Evolutionary conservation across 2,329 filamentous ascomycete species (phyloP), one percentile per base, ranked within the genome.

Genomic region (Teratosphaeria zuluensis): DNA sequence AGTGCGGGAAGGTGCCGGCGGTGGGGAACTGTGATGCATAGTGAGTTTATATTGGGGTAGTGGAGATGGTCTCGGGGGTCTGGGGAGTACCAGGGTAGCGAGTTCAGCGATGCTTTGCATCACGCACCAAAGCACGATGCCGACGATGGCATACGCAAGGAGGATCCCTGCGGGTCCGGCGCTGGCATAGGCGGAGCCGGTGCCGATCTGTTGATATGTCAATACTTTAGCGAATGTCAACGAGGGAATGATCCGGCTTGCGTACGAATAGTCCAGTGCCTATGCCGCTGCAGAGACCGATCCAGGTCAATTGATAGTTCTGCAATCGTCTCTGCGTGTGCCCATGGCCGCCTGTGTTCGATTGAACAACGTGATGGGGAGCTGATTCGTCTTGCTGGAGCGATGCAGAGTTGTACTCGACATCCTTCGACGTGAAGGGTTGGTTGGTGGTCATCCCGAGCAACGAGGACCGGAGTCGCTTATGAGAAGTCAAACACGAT

Each of bases 111-210:
- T 68, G 6, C 69, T 67, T 11, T 72, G 66, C 0, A 77, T 71
- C 46, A 65, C 68, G 11, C 65, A 68, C 0, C 19, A 28, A 42
- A 71, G 70, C 3, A 69, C 63, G 4, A 74, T 46, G 14, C 75
- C 75, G 32, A 75, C 70, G 48, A 74, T 66, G 0, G 67, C 51
- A 57, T 77, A 77, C 16, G 69, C 73, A 6, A 77, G 60, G 4
- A 69, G 33, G 2, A 63, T 61, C 4, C 64, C 61, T 12, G 60
- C 55, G 51, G 67, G 67, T 28, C 66, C 66, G 21, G 58, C 63
- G 28, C 59, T 63, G 4, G 58, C 58, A 11, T 68, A 62, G 11
- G 65, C 62, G 33, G 59, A 60, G 21, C 65, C 65, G 4, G 58
- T 60, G 11, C 65, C 65, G 24, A 69, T 38, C 33, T 38, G 33